Evolutionary conservation across 352 stramenopile species (phyloP).

Genomic region (Pythium phragmiticola): DNA sequence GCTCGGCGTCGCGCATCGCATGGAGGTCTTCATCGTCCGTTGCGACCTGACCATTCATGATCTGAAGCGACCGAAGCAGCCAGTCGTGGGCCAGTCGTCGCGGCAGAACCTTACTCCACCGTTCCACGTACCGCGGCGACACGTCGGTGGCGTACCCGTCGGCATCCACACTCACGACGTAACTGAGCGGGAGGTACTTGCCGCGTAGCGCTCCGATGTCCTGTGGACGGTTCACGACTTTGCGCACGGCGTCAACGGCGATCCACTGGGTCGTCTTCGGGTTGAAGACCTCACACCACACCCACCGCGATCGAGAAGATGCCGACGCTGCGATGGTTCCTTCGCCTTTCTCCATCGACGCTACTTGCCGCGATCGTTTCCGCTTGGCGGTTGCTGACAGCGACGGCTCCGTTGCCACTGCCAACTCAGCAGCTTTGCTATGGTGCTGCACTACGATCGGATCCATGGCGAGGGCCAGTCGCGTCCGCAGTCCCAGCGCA

Average conservation of each 20-base stretch:
- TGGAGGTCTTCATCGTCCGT: neutral
- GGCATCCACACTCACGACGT: conserved; percentile 60
- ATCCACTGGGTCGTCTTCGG: conserved; percentile 49
- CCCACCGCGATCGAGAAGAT: conserved; percentile 32
- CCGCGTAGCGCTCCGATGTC: conserved; percentile 53
- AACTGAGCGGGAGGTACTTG: conserved; percentile 50
- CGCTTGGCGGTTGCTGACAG: neutral
- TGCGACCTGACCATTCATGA: conserved; percentile 38
- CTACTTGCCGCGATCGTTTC: conserved; percentile 8
- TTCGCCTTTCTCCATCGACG: neutral
- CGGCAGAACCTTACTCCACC: conserved; percentile 63
- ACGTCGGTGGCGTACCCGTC: conserved; percentile 58
- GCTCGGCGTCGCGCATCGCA: conserved; percentile 28
- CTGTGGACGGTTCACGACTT: conserved; percentile 44
- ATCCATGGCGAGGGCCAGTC: conserved; percentile 49
- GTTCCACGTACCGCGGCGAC: conserved; percentile 49
- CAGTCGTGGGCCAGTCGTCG: conserved; percentile 60
- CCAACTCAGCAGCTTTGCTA: conserved; percentile 42
- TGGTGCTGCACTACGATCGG: conserved; percentile 43
- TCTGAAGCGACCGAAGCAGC: conserved; percentile 38
- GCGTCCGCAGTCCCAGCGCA: conserved; percentile 45
- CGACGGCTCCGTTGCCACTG: neutral
- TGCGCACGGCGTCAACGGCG: conserved; percentile 51
- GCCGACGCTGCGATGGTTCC: neutral
- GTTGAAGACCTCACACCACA: conserved; percentile 74